Evolutionary conservation across 768 basidiomycete genomes (phyloP).

Genomic region (Tubosaeta brunneosetosa): DNA sequence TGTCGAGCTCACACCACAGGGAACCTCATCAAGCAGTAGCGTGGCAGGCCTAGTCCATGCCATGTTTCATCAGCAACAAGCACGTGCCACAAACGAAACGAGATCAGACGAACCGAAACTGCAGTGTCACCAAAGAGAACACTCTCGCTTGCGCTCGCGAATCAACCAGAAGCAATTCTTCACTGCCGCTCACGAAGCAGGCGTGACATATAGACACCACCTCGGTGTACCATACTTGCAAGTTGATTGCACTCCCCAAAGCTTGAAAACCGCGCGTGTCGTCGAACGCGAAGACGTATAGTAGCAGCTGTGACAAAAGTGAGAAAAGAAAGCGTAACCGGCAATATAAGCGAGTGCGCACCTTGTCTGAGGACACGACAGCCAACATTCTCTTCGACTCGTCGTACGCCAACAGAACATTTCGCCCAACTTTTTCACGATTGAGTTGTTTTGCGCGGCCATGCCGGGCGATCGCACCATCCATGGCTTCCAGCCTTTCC

Average conservation of each 20-base stretch:
- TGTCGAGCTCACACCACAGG: slow-evolving; percentile 34
- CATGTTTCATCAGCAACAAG: not conserved
- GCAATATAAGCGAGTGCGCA: slow-evolving; percentile 1
- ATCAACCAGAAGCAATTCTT: slow-evolving; percentile 52
- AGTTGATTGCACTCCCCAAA: slow-evolving; percentile 29
- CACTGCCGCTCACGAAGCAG: slow-evolving; percentile 45
- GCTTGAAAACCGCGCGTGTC: slow-evolving; percentile 42
- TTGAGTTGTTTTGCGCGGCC: slow-evolving; percentile 31
- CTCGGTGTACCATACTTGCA: slow-evolving; percentile 40
- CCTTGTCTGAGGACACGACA: slow-evolving; percentile 41
- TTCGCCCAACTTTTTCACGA: slow-evolving; percentile 43
- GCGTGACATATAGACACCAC: slow-evolving; percentile 29
- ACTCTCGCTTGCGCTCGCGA: slow-evolving; percentile 39
- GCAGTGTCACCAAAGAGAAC: slow-evolving; percentile 50
- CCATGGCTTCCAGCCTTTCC: slow-evolving; percentile 31
- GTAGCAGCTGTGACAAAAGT: slow-evolving; percentile 20
- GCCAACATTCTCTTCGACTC: slow-evolving; percentile 47
- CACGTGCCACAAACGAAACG: not conserved
- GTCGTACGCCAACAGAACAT: slow-evolving; percentile 45
- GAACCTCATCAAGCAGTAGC: slow-evolving; percentile 35
- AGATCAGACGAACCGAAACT: slow-evolving; percentile 42
- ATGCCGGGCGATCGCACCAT: slow-evolving; percentile 27
- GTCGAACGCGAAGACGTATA: slow-evolving; percentile 47
- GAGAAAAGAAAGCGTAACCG: too few relatives aligned
- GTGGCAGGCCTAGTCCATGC: slow-evolving; percentile 40